Evolutionary conservation across 2,329 filamentous ascomycete species (phyloP).

Genomic region (Xylaria hypoxylon): DNA sequence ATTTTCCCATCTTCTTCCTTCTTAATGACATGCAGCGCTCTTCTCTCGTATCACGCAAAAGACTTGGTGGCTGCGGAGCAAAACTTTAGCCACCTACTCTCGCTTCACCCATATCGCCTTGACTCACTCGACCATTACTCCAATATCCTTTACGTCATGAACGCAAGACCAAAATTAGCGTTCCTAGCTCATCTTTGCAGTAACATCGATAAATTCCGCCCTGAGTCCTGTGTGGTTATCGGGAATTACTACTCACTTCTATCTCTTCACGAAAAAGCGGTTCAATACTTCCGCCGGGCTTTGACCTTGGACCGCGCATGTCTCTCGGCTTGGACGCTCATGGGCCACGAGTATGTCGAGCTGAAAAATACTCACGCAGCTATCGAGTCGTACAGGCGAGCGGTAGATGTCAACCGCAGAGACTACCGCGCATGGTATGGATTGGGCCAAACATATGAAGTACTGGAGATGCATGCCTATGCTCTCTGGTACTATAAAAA

Average conservation of each 20-base stretch:
- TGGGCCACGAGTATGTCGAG: slow-evolving; percentile 99
- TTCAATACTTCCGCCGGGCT: slow-evolving; percentile 96
- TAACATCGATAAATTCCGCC: slow-evolving; percentile 92
- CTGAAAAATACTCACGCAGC: slow-evolving; percentile 98
- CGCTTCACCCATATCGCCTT: slow-evolving; percentile 78
- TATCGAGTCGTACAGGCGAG: slow-evolving; percentile 94
- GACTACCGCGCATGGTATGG: slow-evolving; percentile 99
- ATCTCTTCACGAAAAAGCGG: slow-evolving; percentile 96
- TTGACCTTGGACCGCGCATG: slow-evolving; percentile 90
- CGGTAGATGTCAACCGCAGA: slow-evolving; percentile 93
- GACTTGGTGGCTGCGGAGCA: slow-evolving; percentile 76
- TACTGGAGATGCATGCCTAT: slow-evolving; percentile 98
- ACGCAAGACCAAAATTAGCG: slow-evolving; percentile 85
- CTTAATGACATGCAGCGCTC: slow-evolving; percentile 86
- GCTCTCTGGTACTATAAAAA: slow-evolving; percentile 98
- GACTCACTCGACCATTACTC: slow-evolving; percentile 96
- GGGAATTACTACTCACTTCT: slow-evolving; percentile 97
- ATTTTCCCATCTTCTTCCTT: slow-evolving; percentile 93
- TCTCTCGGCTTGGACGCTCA: slow-evolving; percentile 95
- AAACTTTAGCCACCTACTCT: slow-evolving; percentile 82
- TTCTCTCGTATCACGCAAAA: slow-evolving; percentile 91
- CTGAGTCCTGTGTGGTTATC: slow-evolving; percentile 95
- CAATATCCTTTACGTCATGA: slow-evolving; percentile 96
- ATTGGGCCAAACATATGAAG: slow-evolving; percentile 94
- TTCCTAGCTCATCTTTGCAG: slow-evolving; percentile 93